A percentile compares a stretch with the other conserved stretches of the same genome.
phyloP scores from a whole-genome alignment of 257 asterid species.

The Nicotiana attenuata region DNA sequence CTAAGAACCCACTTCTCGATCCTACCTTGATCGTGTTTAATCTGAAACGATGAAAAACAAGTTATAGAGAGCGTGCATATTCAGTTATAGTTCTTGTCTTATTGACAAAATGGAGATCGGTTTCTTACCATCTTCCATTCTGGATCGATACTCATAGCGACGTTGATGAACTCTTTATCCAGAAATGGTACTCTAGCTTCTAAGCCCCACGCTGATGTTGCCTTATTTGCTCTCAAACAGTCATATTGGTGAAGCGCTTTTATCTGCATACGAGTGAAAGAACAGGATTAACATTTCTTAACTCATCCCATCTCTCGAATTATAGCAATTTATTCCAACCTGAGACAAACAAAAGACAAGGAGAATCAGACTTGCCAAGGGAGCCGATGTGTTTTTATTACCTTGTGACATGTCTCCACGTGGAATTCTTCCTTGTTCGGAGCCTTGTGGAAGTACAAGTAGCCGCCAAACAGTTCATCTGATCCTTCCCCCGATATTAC shows the following conservation, averaged over 20 bases:
- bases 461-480: conserved; percentile 97
- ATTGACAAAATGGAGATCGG: background rate
- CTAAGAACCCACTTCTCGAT: conserved; percentile 94
- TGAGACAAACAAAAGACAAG: background rate
- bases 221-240: conserved; percentile 88
- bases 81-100: background rate
- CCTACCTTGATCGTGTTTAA: conserved; percentile 65
- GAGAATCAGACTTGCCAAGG: background rate
- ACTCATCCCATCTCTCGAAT: background rate
- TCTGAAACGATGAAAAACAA: conserved; percentile 29
- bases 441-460: conserved; percentile 42
- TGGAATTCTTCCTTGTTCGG: conserved; percentile 87
- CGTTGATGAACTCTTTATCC: conserved; percentile 81
- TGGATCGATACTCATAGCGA: conserved; percentile 90
- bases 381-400: background rate
- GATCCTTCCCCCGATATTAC: conserved; percentile 98
- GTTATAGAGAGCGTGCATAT: background rate
- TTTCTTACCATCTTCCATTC: conserved; percentile 74
- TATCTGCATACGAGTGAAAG: conserved; percentile 36
- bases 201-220: conserved; percentile 98
- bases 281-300: background rate
- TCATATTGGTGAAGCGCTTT: conserved; percentile 97
- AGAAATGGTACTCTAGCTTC: conserved; percentile 94
- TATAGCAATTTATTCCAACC: background rate
- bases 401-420: conserved; percentile 87